Base-by-base conservation (phyloP, 2,329 filamentous ascomycete species). In the Epichloe sibirici region DNA sequence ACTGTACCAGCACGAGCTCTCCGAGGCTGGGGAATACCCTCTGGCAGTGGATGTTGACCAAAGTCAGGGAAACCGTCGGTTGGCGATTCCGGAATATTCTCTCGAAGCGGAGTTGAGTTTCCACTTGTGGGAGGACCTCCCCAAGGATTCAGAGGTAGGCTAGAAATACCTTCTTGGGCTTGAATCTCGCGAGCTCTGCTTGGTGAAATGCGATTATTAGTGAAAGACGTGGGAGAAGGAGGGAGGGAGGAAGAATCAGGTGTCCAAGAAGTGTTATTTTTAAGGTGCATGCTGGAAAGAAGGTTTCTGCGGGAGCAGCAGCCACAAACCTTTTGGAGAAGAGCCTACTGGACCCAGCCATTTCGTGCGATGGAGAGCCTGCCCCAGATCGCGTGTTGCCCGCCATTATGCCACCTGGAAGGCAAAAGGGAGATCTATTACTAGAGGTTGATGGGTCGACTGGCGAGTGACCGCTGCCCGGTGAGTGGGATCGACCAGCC, bases 61-160 rank as follows among this genome's bases (percentile, higher is more conserved):
- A 95, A 89, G 68, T 95, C 90, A 54, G 93, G 90, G 62, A 97
- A 97, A 60, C 88, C 91, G 72, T 96, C 91, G 59, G 87, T 93
- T 35, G 93, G 93, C 38, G 91, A 96, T 71, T 98, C 93, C 57
- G 91, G 90, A 56, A 98, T 97, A 59, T 91, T 96, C 73, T 97
- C 93, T 64, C 93, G 88, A 49, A 98, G 79, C 60, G 93, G 93
- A 43, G 91, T 96, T 21, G 91, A 96, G 69, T 95, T 91, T 58
- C 91, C 93, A 67, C 91, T 96, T 52, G 91, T 95, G 48, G 93
- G 91, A 59, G 93, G 91, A 11, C 93, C 91, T 76, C 90, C 90
- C 93, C 93, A 97, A 44, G 86, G 85, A 64, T 84, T 82, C 50
- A 85, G 70, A 68, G 76, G 77, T 63, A 80, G 77, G 64, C 76